These are phyloP conservation scores for Axilococcus clingmanii DNA, from an alignment of 139 green algal species.

Conservation along the genomic window DNA sequence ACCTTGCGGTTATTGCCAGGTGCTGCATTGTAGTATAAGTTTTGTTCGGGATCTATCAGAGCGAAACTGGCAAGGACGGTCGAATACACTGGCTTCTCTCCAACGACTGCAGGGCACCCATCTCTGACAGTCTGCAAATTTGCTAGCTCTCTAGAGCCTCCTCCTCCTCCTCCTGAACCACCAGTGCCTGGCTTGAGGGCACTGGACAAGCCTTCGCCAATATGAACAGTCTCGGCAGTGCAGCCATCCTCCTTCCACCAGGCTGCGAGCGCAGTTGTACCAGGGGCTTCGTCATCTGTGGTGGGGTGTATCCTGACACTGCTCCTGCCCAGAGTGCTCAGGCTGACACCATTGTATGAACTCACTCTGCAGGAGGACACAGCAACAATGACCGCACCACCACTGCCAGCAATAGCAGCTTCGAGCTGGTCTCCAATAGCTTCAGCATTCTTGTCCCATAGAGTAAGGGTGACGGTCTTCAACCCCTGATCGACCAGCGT, in stretches of 20 bases:
- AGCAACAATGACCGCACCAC: slow-evolving; percentile 15
- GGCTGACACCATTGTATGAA: slow-evolving; percentile 61
- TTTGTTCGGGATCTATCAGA: slow-evolving; percentile 50
- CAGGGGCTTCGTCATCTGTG: slow-evolving; percentile 15
- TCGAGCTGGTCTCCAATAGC: slow-evolving; percentile 33
- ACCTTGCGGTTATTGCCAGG: slow-evolving; percentile 78
- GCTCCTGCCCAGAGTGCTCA: slow-evolving; percentile 37
- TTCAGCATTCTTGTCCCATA: slow-evolving; percentile 55
- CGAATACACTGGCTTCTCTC: slow-evolving; percentile 14
- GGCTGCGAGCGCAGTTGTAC: slow-evolving; percentile 26
- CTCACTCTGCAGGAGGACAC: slow-evolving; percentile 44
- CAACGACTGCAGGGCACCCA: background rate
- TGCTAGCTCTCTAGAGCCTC: background rate
- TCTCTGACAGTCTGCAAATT: background rate
- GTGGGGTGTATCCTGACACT: slow-evolving; percentile 47
- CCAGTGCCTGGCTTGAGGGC: slow-evolving; percentile 8
- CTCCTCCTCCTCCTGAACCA: slow-evolving; percentile 5
- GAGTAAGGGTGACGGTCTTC: slow-evolving; percentile 61
- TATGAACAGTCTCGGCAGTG: slow-evolving; percentile 19
- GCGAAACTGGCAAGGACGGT: slow-evolving; percentile 23
- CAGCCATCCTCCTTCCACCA: slow-evolving; percentile 51
- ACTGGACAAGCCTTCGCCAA: slow-evolving; percentile 46
- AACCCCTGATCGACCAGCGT: slow-evolving; percentile 57
- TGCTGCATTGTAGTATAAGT: slow-evolving; percentile 73
- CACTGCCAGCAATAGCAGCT: slow-evolving; percentile 9